Conservation (phyloP, 2,329 filamentous ascomycete genomes). For the Diaporthe nobilis region DNA sequence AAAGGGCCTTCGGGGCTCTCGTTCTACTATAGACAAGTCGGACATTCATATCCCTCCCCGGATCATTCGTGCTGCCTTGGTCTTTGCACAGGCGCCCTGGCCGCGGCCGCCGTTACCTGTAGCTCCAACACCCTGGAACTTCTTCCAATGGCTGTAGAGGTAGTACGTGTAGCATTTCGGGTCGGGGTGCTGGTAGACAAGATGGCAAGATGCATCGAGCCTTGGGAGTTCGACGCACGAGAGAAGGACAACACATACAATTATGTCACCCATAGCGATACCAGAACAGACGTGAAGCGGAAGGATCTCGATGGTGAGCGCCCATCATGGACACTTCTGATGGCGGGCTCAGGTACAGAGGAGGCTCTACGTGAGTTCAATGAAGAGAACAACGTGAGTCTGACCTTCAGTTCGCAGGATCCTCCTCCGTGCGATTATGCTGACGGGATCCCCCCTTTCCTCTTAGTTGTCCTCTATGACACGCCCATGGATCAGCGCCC, state of each 20-base stretch:
- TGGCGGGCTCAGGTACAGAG: neutral
- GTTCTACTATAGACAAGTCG: neutral
- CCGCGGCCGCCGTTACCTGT: slow-evolving; percentile 3
- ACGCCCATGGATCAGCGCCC: neutral
- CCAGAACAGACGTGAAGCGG: too few species aligned
- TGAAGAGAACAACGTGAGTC: neutral
- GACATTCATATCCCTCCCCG: neutral
- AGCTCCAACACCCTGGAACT: slow-evolving; percentile 2
- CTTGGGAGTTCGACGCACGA: too few species aligned
- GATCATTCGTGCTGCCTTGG: slow-evolving; percentile 4
- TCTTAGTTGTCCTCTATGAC: neutral
- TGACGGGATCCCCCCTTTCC: neutral
- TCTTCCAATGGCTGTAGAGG: neutral
- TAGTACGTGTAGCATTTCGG: neutral
- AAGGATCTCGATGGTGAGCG: neutral
- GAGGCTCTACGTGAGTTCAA: neutral
- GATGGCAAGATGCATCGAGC: neutral
- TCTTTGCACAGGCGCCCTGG: slow-evolving; percentile 10
- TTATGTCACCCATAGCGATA: too few species aligned
- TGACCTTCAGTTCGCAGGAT: too few species aligned
- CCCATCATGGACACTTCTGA: neutral
- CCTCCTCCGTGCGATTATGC: too few species aligned
- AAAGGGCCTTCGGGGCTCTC: too few species aligned
- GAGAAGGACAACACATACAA: neutral
- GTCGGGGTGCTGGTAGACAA: neutral